Evolutionary conservation across 495 filamentous ascomycete species (phyloP).

Genomic region (Aspergillus olivimuriae): DNA sequence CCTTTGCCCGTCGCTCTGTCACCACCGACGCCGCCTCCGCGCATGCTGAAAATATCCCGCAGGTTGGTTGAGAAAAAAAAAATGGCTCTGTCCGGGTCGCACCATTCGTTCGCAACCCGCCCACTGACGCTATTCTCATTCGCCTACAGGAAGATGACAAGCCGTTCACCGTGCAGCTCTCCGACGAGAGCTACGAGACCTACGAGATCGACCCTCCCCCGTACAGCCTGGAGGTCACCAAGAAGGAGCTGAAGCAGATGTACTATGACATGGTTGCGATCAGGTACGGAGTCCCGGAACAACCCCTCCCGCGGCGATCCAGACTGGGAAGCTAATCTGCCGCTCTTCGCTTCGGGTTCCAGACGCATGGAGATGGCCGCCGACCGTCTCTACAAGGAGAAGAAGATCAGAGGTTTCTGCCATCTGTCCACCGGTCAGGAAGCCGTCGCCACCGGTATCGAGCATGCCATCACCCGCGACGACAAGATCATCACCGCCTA

Average conservation of each 20-base stretch:
- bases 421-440: conserved; percentile 97
- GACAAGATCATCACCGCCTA: conserved; percentile 98
- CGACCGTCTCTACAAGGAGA: conserved; percentile 97
- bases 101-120: conserved; percentile 1
- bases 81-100: too few relatives aligned
- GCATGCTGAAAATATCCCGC: conserved; percentile 71
- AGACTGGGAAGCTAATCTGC: conserved; percentile 6
- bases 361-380: conserved; percentile 99
- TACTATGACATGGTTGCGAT: conserved; percentile 95
- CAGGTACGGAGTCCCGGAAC: conserved; percentile 51
- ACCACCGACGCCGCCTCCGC: conserved; percentile 92
- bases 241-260: conserved; percentile 97
- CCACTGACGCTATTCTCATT: conserved; percentile 22
- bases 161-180: conserved; percentile 85
- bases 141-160: conserved; percentile 79
- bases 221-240: conserved; percentile 87
- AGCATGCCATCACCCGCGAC: conserved; percentile 83
- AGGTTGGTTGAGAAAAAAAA: conserved; percentile 61
- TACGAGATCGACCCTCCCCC: conserved; percentile 95
- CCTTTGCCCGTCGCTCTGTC: conserved; percentile 63
- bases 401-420: conserved; percentile 99
- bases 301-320: conserved; percentile 1
- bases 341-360: not conserved
- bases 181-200: conserved; percentile 97
- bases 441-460: conserved; percentile 93